Conservation (phyloP, 1,139 yeast genomes). For the Protomyces lactucae-debilis region DNA sequence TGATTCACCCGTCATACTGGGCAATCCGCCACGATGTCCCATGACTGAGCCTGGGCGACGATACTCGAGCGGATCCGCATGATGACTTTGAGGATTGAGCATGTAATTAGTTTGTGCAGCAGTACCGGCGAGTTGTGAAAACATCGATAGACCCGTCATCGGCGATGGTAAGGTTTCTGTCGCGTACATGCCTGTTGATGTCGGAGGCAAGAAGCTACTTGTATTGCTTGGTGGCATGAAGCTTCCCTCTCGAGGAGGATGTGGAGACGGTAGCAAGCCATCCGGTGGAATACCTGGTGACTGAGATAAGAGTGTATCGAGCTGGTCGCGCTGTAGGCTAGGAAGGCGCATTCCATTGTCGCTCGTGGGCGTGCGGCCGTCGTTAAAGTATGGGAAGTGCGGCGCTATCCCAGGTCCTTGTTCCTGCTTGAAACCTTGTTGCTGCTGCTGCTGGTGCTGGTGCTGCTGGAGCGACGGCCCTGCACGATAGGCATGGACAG, state of each 20-base stretch:
- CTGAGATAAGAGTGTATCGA: slow-evolving; percentile 8
- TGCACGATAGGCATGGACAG: neutral
- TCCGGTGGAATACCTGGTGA: neutral
- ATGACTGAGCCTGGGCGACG: neutral
- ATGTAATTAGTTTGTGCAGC: neutral
- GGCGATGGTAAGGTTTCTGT: neutral
- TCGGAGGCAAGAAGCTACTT: neutral
- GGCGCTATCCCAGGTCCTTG: neutral
- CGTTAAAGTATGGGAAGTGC: neutral
- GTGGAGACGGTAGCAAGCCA: neutral
- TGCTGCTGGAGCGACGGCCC: slow-evolving; percentile 12
- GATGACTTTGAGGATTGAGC: neutral
- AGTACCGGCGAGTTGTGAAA: neutral
- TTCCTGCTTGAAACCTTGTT: neutral
- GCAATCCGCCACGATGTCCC: slow-evolving; percentile 2
- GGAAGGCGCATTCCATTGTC: neutral
- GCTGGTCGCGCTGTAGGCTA: neutral
- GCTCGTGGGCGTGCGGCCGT: neutral
- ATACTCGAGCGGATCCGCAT: neutral
- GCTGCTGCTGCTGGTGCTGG: slow-evolving; percentile 1
- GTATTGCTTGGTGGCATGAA: neutral
- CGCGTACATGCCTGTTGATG: neutral
- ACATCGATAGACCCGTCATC: neutral
- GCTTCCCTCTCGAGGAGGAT: neutral
- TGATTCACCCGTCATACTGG: neutral